Base-by-base conservation (phyloP, 306 rosid species). In the Quercus ilex region DNA sequence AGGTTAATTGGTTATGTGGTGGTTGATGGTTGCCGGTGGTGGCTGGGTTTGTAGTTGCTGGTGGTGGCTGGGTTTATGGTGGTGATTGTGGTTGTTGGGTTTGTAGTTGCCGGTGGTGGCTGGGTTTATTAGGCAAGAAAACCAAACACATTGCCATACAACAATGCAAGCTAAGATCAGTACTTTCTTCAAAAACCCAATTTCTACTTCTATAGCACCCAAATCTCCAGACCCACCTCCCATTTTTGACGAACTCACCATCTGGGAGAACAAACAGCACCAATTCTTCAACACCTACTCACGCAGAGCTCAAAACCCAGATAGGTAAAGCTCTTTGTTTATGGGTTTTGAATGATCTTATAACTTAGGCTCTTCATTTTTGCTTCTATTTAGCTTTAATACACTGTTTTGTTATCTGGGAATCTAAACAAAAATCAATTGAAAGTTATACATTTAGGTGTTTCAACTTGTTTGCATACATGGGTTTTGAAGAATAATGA, bases 161-260 rank as follows among this genome's bases (percentile, higher is more conserved):
- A 23, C 51, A 46, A 88, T 89, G 95, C 97, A 91, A 76, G 82
- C 92, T 56, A 92, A 86, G 81, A 92, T 94, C 85, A 86, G 74
- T 26, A n/a, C 86, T 43, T 92, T 91, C 90, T 94, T 92, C 90
- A 90, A 82, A 82, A 49, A 13, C 53, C 46, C 46, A 38, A 69
- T 80, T 28, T 65, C 86, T 52, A 75, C 87, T 55, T 72, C 82
- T 62, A 60, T 76, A 53, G 73, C 59, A 12, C 62, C 78, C 56
- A 55, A 46, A 53, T 81, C 85, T 20, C 26, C 83, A 14, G 79
- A 75, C 59, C 69, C 77, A 6, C 70, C 60, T 68, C 72, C 78
- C 12, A 15, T 81, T 65, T 6, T 28, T 14, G 80, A 43, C 28
- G 87, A 84, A 55, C 81, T 94, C 69, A 73, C 85, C 38, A 73